These are phyloP conservation scores for Penicillium cataractarum DNA, from an alignment of 495 filamentous ascomycete genomes.

Conservation along the genomic window DNA sequence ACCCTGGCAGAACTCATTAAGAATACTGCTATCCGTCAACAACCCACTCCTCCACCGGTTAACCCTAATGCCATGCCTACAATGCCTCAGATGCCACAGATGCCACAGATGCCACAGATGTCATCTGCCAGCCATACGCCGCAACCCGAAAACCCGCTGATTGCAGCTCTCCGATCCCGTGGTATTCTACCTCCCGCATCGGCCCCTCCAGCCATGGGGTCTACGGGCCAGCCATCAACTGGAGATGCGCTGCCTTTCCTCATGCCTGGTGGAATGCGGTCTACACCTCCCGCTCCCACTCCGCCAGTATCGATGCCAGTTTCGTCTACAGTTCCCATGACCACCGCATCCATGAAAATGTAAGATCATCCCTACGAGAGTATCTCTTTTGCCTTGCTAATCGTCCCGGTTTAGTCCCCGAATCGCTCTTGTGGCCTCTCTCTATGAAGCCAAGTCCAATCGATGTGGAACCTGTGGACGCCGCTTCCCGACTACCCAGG, in stretches of 20 bases:
- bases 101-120: constrained; percentile 5
- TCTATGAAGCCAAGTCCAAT: constrained; percentile 80
- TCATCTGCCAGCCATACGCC: constrained; percentile 34
- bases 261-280: constrained; percentile 44
- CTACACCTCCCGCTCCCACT: constrained; percentile 39
- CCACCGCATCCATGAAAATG: constrained; percentile 77
- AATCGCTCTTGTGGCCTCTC: constrained; percentile 66
- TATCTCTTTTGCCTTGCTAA: constrained; percentile 25
- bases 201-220: constrained; percentile 33
- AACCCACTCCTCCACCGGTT: constrained; percentile 42
- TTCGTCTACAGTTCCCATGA: constrained; percentile 61
- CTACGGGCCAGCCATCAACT: constrained; percentile 24
- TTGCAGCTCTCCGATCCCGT: constrained; percentile 50
- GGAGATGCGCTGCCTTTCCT: constrained; percentile 43
- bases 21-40: constrained; percentile 49
- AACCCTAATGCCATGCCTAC: constrained; percentile 33
- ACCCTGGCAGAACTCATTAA: constrained; percentile 55
- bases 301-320: constrained; percentile 25
- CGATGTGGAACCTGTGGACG: constrained; percentile 90
- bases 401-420: constrained; percentile 62
- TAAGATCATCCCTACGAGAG: constrained; percentile 42
- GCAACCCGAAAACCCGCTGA: constrained; percentile 48
- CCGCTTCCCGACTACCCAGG: constrained; percentile 74
- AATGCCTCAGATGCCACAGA: constrained; percentile 25
- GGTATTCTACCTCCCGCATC: constrained; percentile 49